Evolutionary conservation across 2,329 filamentous ascomycete species (phyloP).

Genomic region (Pezicula radicicola): DNA sequence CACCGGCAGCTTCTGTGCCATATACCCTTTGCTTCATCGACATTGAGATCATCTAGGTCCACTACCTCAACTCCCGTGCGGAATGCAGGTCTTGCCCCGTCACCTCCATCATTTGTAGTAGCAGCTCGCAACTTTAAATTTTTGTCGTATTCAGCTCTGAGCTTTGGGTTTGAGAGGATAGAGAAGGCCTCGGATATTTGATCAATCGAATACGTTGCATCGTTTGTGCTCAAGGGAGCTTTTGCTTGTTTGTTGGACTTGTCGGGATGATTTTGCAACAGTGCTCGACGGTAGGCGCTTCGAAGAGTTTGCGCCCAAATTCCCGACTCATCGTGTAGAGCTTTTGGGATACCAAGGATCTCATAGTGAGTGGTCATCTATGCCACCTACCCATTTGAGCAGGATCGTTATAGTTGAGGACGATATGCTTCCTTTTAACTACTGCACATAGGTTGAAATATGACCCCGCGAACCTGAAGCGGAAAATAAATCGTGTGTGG

Average conservation of each 20-base stretch:
- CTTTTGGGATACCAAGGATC: conserved; percentile 52
- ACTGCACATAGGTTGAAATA: too few relatives aligned
- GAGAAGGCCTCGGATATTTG: conserved; percentile 60
- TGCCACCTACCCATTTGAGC: conserved; percentile 15
- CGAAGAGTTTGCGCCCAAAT: conserved; percentile 50
- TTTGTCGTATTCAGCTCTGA: conserved; percentile 52
- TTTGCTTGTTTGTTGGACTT: conserved; percentile 16
- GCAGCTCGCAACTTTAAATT: conserved; percentile 35
- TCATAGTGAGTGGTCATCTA: conserved; percentile 52
- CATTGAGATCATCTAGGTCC: conserved; percentile 62
- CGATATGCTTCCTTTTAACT: too few relatives aligned
- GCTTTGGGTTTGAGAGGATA: conserved; percentile 47
- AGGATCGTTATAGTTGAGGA: neutral
- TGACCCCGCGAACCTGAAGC: too few relatives aligned
- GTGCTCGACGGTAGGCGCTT: conserved; percentile 60
- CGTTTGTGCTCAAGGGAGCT: conserved; percentile 7
- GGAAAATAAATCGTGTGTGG: too few relatives aligned
- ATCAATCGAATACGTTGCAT: conserved; percentile 50
- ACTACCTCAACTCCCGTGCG: conserved; percentile 60
- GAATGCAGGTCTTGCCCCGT: conserved; percentile 31
- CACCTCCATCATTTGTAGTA: conserved; percentile 10
- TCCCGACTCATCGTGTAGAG: conserved; percentile 41
- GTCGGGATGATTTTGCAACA: conserved; percentile 61
- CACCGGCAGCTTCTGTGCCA: conserved; percentile 63
- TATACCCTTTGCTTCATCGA: conserved; percentile 42